Conservation (phyloP, 179 eudicot species). For the Sideroxylon spinosum region DNA sequence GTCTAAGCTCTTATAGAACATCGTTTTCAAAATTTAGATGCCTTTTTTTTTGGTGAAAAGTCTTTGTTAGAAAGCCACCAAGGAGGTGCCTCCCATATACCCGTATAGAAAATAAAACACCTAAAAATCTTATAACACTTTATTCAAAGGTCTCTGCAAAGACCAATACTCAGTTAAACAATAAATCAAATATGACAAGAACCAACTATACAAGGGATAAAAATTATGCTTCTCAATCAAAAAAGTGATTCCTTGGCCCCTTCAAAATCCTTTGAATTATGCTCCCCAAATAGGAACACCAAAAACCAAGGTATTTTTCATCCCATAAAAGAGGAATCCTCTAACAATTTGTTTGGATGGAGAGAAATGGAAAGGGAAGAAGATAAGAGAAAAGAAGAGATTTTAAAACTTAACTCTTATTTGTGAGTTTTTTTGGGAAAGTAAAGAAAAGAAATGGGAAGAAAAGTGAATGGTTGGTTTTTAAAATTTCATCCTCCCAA, state of each 20-base stretch:
- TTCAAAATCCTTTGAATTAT: neutral
- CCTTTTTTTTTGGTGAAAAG: neutral
- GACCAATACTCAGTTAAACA: neutral
- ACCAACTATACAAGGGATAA: neutral
- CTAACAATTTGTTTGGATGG: no score
- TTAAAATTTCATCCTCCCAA: no score
- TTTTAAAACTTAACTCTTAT: no score
- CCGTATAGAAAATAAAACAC: neutral
- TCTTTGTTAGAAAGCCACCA: neutral
- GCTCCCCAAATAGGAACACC: neutral
- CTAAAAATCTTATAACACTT: neutral
- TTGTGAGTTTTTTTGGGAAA: no score
- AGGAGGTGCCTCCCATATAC: neutral
- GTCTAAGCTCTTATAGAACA: neutral
- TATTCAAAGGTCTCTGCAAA: neutral
- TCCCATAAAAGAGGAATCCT: neutral
- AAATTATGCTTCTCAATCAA: neutral
- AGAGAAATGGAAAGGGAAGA: no score
- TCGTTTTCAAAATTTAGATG: neutral
- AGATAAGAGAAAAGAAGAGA: no score
- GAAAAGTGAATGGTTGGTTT: no score
- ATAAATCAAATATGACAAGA: neutral
- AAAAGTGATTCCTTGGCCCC: neutral
- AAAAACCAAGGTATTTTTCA: neutral
- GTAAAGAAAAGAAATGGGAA: no score